Conservation (phyloP, 805 yeast species). For the Teunomyces kruisii region DNA sequence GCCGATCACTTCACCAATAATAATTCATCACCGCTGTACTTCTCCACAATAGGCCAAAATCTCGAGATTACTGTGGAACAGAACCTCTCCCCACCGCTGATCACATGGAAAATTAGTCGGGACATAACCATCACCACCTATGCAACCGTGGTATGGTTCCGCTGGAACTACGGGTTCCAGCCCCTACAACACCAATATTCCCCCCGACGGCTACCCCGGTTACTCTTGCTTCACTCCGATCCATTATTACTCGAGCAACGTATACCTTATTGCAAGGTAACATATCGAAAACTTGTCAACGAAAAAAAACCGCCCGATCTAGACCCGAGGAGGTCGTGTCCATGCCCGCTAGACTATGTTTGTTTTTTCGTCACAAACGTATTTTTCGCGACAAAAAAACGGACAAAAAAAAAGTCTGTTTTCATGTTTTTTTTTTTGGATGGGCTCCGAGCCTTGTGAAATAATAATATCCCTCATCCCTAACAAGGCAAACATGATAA, state of each 20-base stretch:
- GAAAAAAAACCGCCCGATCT: background rate
- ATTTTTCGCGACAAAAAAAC: background rate
- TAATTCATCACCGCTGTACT: too few relatives aligned
- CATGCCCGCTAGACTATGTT: background rate
- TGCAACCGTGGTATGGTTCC: background rate
- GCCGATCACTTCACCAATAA: too few relatives aligned
- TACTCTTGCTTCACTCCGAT: background rate
- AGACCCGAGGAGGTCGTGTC: background rate
- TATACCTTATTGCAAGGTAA: too few relatives aligned
- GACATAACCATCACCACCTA: too few relatives aligned
- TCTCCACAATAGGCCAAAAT: too few relatives aligned
- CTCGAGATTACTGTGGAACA: too few relatives aligned
- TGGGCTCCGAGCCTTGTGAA: background rate
- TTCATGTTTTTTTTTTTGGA: too few relatives aligned
- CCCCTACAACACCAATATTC: background rate
- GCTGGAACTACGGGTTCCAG: background rate
- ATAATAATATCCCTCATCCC: too few relatives aligned
- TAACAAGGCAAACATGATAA: too few relatives aligned
- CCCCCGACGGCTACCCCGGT: background rate
- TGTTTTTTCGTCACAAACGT: background rate
- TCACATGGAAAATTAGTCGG: too few relatives aligned
- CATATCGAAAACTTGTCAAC: background rate
- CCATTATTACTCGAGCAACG: too few relatives aligned
- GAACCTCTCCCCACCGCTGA: too few relatives aligned
- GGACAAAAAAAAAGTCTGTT: background rate